Evolutionary conservation across 768 basidiomycete genomes (phyloP).

Genomic region (Mycena floridula): DNA sequence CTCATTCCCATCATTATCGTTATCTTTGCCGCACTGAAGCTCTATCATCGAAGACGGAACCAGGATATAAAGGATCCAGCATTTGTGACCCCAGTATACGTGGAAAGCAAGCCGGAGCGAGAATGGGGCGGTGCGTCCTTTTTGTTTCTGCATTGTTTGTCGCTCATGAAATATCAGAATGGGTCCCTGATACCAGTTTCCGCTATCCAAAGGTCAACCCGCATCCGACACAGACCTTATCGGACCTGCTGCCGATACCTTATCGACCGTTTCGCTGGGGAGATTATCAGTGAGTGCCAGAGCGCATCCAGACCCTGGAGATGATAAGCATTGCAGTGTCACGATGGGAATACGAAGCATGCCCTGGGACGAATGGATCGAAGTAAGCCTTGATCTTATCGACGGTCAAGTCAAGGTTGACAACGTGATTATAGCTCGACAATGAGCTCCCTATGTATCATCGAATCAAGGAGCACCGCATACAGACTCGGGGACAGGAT

Average conservation of each 20-base stretch:
- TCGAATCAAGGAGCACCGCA: conserved; percentile 50
- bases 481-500: conserved; percentile 42
- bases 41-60: no score
- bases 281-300: conserved; percentile 47
- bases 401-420: not conserved
- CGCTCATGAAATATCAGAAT: conserved; percentile 37
- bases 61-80: no score
- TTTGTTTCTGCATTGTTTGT: no score
- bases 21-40: no score
- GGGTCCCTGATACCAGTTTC: conserved; percentile 42
- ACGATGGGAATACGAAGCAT: conserved; percentile 67
- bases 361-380: conserved; percentile 70
- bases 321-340: conserved; percentile 31
- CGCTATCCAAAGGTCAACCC: conserved; percentile 44
- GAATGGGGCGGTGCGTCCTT: no score
- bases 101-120: no score
- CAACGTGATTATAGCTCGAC: conserved; percentile 40
- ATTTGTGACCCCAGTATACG: no score
- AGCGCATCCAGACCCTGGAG: not conserved
- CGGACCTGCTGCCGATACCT: conserved; percentile 47
- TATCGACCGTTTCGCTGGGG: conserved; percentile 65
- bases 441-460: conserved; percentile 48
- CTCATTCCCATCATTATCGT: no score
- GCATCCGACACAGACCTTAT: conserved; percentile 27
- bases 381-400: conserved; percentile 32